Evolutionary conservation across 352 stramenopile species (phyloP), one percentile per base, ranked within the genome.

Genomic region (Pilasporangium apinafurcum): DNA sequence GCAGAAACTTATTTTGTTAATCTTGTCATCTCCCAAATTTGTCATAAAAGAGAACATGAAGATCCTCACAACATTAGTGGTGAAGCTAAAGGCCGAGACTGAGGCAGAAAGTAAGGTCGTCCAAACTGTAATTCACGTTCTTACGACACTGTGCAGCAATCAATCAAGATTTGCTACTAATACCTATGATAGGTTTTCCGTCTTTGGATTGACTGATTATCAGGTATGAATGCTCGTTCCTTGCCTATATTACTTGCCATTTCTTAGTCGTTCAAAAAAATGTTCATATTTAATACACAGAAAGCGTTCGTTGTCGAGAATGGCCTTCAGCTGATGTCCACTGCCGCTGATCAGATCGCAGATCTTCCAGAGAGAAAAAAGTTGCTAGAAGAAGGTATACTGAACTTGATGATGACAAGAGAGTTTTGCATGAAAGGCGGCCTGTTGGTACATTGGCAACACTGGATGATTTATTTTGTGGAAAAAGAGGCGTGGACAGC

Each of bases 401-500:
- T 56, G 39, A 29, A 16, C 22, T 17, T 56, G 20, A 44, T 56
- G 48, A 49, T 39, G 24, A 14, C 48, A 32, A 17, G 27, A 10
- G 48, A 56, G 32, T 13, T 56, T 31, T 31, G 38, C 7, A 21
- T 21, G 22, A 41, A 20, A 30, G 17, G 32, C 8, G 39, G 39
- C 1, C 40, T 56, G 4, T 18, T 56, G 25, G 48, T 56, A 41
- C 48, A 56, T 22, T 56, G 39, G 38, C 32, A 34, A 4, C 48
- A 56, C 20, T 56, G 48, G 48, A 38, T 56, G 25, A 30, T 34
- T 13, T 56, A 56, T 34, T 56, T 40, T 31, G 29, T 56, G 16
- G 48, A 56, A 16, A 56, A 56, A 7, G 39, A 27, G 5, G 48
- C 48, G 18, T 56, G 40, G 21, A 14, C 10, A 2, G 24, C 48